Percentiles rank a stretch among this genome's conserved stretches.
phyloP scores from a whole-genome alignment of 306 rosid genomes.

The Argentina anserina region DNA sequence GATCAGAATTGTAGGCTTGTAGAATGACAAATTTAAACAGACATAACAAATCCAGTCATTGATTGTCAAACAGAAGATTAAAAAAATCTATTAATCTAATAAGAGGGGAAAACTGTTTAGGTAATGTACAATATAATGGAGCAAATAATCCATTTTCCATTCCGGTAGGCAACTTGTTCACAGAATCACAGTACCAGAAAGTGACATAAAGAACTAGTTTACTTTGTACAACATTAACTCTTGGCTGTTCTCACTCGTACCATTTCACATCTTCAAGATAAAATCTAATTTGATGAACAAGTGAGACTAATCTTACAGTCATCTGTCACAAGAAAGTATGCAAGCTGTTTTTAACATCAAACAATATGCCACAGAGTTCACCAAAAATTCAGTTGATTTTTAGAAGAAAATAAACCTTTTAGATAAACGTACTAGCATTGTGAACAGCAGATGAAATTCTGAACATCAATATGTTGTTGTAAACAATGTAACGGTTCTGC shows the following conservation, averaged over 20 bases:
- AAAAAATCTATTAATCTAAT: background rate
- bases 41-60: background rate
- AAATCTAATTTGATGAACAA: background rate
- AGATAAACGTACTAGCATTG: background rate
- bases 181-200: background rate
- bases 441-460: background rate
- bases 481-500: background rate
- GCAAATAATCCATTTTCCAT: background rate
- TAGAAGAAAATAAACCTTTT: background rate
- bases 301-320: background rate
- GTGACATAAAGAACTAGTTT: background rate
- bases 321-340: background rate
- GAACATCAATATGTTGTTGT: background rate
- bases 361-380: background rate
- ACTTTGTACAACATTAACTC: background rate
- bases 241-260: background rate
- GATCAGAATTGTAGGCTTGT: conserved; percentile 13
- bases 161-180: background rate
- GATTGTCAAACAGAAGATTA: background rate
- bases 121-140: background rate
- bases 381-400: background rate
- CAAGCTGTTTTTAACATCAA: background rate
- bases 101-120: background rate
- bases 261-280: background rate
- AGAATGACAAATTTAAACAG: background rate